Conservation (phyloP, 371 early-diverging fungal genomes). For the Rhizopus stolonifer region DNA sequence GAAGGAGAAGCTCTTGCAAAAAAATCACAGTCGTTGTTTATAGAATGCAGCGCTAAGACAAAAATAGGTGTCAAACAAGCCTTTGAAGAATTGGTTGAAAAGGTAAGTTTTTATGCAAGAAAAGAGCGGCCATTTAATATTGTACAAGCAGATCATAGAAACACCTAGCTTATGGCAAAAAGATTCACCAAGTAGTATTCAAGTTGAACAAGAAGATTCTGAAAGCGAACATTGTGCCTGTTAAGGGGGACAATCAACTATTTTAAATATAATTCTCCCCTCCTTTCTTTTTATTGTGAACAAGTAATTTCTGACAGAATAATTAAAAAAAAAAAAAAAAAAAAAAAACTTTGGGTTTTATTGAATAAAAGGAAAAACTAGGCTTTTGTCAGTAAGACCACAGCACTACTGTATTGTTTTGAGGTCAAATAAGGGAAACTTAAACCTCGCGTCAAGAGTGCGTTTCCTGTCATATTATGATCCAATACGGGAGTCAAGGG, state of each 20-base stretch:
- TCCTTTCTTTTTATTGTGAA: too few species aligned
- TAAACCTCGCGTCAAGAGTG: constrained; percentile 30
- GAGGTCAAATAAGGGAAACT: constrained; percentile 19
- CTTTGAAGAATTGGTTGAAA: constrained; percentile 15
- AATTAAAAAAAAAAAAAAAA: too few species aligned
- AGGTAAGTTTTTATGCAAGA: constrained; percentile 17
- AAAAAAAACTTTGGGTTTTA: too few species aligned
- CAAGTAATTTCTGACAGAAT: too few species aligned
- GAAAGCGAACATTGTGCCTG: constrained; percentile 16
- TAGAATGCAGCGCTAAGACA: constrained; percentile 82
- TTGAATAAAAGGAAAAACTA: not conserved
- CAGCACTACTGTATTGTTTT: constrained; percentile 22
- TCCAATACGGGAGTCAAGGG: constrained; percentile 19
- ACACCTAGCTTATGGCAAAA: constrained; percentile 80
- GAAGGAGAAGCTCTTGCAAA: constrained; percentile 90
- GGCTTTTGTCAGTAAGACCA: constrained; percentile 1
- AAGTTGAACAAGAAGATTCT: constrained; percentile 10
- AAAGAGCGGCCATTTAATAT: not conserved
- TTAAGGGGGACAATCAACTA: not conserved
- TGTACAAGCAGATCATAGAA: constrained; percentile 60
- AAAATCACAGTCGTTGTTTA: constrained; percentile 38
- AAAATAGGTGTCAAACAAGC: constrained; percentile 21
- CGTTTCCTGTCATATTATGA: constrained; percentile 24
- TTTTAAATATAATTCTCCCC: too few species aligned
- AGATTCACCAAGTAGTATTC: constrained; percentile 33